Conservation (phyloP, 2,329 filamentous ascomycete species). For the Cladophialophora chaetospira region DNA sequence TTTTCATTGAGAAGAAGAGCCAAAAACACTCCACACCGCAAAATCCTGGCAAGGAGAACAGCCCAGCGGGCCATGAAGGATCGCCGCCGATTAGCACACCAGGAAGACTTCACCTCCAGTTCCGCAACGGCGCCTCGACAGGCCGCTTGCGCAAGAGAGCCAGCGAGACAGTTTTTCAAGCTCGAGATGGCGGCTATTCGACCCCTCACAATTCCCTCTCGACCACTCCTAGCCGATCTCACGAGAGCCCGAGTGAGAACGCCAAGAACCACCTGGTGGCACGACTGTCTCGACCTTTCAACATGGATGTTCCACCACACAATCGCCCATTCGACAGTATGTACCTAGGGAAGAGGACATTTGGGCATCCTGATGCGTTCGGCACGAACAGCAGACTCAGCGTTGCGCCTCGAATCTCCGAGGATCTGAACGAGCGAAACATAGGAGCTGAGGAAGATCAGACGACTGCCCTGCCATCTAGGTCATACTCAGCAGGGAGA, state of each 20-base stretch:
- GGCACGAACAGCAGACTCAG: constrained; percentile 27
- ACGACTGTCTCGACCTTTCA: constrained; percentile 31
- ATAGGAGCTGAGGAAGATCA: neutral
- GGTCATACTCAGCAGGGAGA: constrained; percentile 10
- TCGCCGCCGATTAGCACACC: constrained; percentile 25
- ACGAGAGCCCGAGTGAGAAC: constrained; percentile 29
- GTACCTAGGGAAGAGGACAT: constrained; percentile 32
- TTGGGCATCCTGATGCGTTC: constrained; percentile 25
- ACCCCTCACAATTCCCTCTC: constrained; percentile 16
- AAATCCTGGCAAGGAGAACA: constrained; percentile 29
- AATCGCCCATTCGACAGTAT: constrained; percentile 33
- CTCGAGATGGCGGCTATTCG: constrained; percentile 5
- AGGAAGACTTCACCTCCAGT: constrained; percentile 24
- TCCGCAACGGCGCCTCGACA: constrained; percentile 24
- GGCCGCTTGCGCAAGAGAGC: constrained; percentile 18
- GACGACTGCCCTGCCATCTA: constrained; percentile 13
- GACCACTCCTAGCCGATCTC: constrained; percentile 17
- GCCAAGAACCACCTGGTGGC: constrained; percentile 27
- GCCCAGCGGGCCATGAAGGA: constrained; percentile 10
- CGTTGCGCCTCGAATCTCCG: constrained; percentile 15
- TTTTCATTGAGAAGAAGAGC: constrained; percentile 26
- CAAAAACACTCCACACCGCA: constrained; percentile 3
- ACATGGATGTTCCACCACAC: constrained; percentile 32
- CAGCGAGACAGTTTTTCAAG: constrained; percentile 14
- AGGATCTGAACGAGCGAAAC: constrained; percentile 11